Evolutionary conservation across 257 asterid genomes (phyloP).

Genomic region (Catharanthus roseus): DNA sequence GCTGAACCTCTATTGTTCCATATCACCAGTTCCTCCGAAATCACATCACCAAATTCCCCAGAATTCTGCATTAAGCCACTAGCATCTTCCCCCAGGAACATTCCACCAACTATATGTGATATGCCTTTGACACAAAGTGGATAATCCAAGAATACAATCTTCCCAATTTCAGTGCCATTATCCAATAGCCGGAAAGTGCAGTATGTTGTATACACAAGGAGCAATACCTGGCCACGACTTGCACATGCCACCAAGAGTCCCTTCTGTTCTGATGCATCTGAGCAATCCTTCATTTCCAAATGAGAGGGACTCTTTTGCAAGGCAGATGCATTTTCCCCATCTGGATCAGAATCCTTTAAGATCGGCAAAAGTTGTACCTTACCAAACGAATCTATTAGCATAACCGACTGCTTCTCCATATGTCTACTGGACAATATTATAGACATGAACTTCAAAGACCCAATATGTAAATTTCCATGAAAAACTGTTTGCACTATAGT

Average conservation of each 20-base stretch:
- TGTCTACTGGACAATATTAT: slow-evolving; percentile 44
- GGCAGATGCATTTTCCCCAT: slow-evolving; percentile 33
- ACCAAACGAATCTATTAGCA: slow-evolving; percentile 74
- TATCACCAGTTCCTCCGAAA: slow-evolving; percentile 51
- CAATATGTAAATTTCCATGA: slow-evolving; percentile 67
- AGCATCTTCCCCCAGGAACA: slow-evolving; percentile 46
- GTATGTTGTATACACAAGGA: slow-evolving; percentile 57
- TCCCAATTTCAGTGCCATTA: slow-evolving; percentile 50
- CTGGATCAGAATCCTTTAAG: slow-evolving; percentile 43
- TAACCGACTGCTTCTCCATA: slow-evolving; percentile 54
- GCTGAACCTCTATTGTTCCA: slow-evolving; percentile 79
- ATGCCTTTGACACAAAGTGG: slow-evolving; percentile 52
- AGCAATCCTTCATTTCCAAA: slow-evolving; percentile 46
- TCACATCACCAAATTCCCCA: slow-evolving; percentile 27
- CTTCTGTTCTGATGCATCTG: slow-evolving; percentile 40
- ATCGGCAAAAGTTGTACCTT: slow-evolving; percentile 59
- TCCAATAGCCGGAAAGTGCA: slow-evolving; percentile 69
- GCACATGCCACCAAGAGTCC: slow-evolving; percentile 53
- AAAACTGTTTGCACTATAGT: slow-evolving; percentile 73
- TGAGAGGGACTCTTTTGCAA: slow-evolving; percentile 30
- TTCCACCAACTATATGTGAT: slow-evolving; percentile 53
- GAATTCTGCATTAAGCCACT: slow-evolving; percentile 13
- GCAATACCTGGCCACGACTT: slow-evolving; percentile 47
- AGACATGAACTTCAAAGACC: slow-evolving; percentile 72
- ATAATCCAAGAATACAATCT: slow-evolving; percentile 51